Evolutionary conservation across 805 yeast genomes (phyloP).

Genomic region (Candida montana): DNA sequence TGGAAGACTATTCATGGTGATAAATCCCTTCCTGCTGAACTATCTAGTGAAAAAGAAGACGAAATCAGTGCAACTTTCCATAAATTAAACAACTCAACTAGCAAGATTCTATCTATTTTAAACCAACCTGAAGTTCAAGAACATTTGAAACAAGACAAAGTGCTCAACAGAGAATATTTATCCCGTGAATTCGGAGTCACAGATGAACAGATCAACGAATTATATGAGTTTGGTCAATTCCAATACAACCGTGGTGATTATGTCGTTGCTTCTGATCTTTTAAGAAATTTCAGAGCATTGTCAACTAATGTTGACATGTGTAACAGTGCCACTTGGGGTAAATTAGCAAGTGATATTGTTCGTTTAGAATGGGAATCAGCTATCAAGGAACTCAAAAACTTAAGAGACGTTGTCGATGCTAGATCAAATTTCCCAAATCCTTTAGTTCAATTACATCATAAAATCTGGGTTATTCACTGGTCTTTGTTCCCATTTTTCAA

Average conservation of each 20-base stretch:
- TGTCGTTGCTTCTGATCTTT: constrained; percentile 50
- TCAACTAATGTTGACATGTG: constrained; percentile 46
- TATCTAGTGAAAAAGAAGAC: constrained; percentile 34
- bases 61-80: constrained; percentile 26
- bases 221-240: constrained; percentile 55
- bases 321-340: constrained; percentile 63
- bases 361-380: constrained; percentile 49
- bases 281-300: constrained; percentile 51
- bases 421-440: constrained; percentile 45
- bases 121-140: constrained; percentile 47
- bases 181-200: constrained; percentile 40
- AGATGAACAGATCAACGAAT: constrained; percentile 42
- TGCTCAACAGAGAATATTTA: constrained; percentile 44
- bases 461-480: constrained; percentile 70
- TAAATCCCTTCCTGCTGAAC: constrained; percentile 36
- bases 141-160: constrained; percentile 48
- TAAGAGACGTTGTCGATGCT: constrained; percentile 55
- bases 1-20: constrained; percentile 37
- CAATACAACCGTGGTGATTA: constrained; percentile 63
- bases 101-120: constrained; percentile 40
- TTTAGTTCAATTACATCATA: constrained; percentile 52
- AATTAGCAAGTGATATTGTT: constrained; percentile 55
- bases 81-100: constrained; percentile 37
- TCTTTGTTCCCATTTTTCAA: constrained; percentile 59
- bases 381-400: constrained; percentile 44